Base-by-base conservation (phyloP, 2,329 filamentous ascomycete genomes). In the Sporothrix protearum region DNA sequence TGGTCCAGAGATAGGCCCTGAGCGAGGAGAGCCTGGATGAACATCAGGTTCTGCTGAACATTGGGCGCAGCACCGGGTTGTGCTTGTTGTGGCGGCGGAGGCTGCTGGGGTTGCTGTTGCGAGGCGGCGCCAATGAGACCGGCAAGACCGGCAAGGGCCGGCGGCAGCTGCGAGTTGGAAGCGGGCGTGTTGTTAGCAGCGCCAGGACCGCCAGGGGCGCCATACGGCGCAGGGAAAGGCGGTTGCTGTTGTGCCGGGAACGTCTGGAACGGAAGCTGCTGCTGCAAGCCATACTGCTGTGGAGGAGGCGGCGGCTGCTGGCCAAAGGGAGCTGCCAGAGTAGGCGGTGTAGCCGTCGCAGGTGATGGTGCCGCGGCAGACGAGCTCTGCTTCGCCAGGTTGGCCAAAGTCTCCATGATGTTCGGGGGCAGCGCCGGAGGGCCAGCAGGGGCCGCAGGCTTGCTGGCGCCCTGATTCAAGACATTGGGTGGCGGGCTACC, bases 1-100 rank as follows among this genome's bases (percentile, higher is more conserved):
- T 94, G 91, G 73, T 96, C 93, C 80, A 92, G 85, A 2, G 92
- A 87, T 33, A 96, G 84, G 64, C 92, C 92, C 79, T 93, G 91
- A 45, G 91, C 89, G 72, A 90, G 86, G 71, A 96, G 85, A 12
- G 91, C 85, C 80, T 94, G 92, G 76, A 96, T 87, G 74, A 96
- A 82, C 79, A 91, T 84, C 71, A 94, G 84, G 78, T 94, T 91
- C 78, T 92, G 87, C 75, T 92, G 88, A 71, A 91, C 83, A 74
- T 86, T 88, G 73, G 82, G 81, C 75, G 68, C 71, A 2, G 51
- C 33, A 9, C 49, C 33, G 14, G 42, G 61, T 47, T 42, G 69
- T 10, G 39, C 53, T 16, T 53, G 71, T 10, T n/a, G 66, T 9
- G 55, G 63, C 22, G 57, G 67, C 6, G n/a, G 33, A 6, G 49